Percentiles rank a stretch among this genome's conserved stretches.
Conservation (phyloP, 2,329 filamentous ascomycete genomes). For the Sporothrix brunneoviolacea region DNA sequence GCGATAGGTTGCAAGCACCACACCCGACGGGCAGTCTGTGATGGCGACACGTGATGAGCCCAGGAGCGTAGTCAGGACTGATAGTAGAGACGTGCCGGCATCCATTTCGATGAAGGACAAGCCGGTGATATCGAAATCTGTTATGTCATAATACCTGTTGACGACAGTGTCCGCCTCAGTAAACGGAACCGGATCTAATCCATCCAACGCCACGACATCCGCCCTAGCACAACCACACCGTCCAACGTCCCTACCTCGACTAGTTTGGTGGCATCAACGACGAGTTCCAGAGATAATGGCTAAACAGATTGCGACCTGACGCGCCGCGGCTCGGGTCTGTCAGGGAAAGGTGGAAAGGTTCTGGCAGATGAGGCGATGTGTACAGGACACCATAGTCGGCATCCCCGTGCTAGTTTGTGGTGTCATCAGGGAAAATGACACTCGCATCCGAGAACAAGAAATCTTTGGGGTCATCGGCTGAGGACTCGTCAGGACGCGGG, state of each 20-base stretch:
- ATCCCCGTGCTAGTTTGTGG: constrained; percentile 60
- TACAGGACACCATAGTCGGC: constrained; percentile 53
- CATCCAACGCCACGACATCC: background rate
- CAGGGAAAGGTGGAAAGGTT: constrained; percentile 38
- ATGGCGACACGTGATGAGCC: constrained; percentile 48
- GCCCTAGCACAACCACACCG: constrained; percentile 5
- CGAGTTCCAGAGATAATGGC: constrained; percentile 70
- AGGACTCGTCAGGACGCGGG: constrained; percentile 36
- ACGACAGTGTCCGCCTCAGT: constrained; percentile 5
- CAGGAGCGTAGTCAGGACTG: constrained; percentile 41
- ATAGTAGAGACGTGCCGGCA: constrained; percentile 54
- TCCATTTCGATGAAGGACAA: constrained; percentile 58
- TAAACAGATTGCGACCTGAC: constrained; percentile 54
- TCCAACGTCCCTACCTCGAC: constrained; percentile 43
- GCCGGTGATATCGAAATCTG: constrained; percentile 42
- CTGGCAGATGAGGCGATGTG: constrained; percentile 43
- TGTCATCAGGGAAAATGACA: constrained; percentile 62
- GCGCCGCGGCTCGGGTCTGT: constrained; percentile 45
- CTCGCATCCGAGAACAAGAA: constrained; percentile 52
- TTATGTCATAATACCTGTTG: constrained; percentile 4
- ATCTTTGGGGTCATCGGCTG: constrained; percentile 46
- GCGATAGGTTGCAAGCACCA: constrained; percentile 51
- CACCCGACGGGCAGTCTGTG: constrained; percentile 61
- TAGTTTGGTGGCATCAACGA: constrained; percentile 49
- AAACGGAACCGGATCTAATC: background rate